Evolutionary conservation across 169 alveolate species (phyloP).

Genomic region (Plasmodium malariae): DNA sequence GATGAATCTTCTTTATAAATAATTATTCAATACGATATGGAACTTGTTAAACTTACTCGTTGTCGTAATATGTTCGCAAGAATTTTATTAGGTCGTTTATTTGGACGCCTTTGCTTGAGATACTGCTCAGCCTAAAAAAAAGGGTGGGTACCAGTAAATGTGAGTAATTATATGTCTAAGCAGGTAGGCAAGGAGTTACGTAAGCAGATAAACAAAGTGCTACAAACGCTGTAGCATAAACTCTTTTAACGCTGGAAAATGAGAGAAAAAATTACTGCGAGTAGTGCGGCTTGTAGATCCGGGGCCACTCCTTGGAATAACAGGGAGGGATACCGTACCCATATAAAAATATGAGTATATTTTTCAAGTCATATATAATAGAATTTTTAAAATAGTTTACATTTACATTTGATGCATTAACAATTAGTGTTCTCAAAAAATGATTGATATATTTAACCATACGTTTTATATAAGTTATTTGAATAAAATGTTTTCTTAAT

Average conservation of each 20-base stretch:
- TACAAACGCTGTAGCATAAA: neutral
- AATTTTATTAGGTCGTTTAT: constrained; percentile 49
- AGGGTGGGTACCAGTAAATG: no score
- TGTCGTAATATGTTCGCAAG: constrained; percentile 74
- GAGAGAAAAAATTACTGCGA: neutral
- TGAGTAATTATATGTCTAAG: neutral
- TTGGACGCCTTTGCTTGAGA: constrained; percentile 53
- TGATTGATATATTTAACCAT: constrained; percentile 34
- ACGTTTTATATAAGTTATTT: constrained; percentile 47
- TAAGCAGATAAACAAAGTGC: neutral
- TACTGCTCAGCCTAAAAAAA: constrained; percentile 32
- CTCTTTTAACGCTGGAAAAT: neutral
- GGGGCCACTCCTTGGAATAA: neutral
- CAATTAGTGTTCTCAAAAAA: constrained; percentile 35
- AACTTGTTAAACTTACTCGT: constrained; percentile 34
- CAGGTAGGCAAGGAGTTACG: neutral
- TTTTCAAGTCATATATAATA: constrained; percentile 31
- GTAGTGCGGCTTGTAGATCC: constrained; percentile 63
- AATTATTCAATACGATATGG: neutral
- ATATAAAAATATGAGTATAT: constrained; percentile 57
- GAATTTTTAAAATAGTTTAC: constrained; percentile 52
- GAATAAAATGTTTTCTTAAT: constrained; percentile 53
- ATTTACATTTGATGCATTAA: constrained; percentile 27
- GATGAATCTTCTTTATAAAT: no score
- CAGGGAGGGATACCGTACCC: constrained; percentile 77